Conservation (phyloP, 2,329 filamentous ascomycete species). For the Xylogone sp. region DNA sequence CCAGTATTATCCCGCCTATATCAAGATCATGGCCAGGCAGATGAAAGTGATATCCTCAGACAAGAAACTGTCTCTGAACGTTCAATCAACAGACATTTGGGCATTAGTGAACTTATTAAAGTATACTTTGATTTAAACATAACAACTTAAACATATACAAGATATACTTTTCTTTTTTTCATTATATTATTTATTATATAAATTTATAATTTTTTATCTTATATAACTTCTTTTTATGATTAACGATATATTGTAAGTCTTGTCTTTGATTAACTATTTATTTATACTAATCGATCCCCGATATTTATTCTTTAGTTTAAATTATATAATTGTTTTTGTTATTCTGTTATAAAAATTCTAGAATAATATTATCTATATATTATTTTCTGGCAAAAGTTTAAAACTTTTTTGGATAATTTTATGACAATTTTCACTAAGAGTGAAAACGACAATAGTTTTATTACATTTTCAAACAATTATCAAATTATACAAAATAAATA, state of each 20-base stretch:
- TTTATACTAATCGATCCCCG: not conserved
- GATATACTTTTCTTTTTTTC: slow-evolving; percentile 66
- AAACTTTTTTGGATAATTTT: not conserved
- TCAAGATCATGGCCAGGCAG: not conserved
- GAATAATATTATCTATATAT: slow-evolving; percentile 1
- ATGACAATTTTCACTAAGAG: not conserved
- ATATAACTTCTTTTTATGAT: too few species aligned
- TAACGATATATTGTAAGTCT: not conserved
- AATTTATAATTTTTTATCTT: slow-evolving; percentile 36
- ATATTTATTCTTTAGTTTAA: slow-evolving; percentile 2
- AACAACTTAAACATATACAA: slow-evolving; percentile 63
- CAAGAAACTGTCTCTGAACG: not conserved
- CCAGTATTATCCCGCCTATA: not conserved
- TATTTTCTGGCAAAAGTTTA: not conserved
- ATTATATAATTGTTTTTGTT: slow-evolving; percentile 1
- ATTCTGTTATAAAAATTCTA: not conserved
- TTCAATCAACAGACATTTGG: slow-evolving; percentile 1
- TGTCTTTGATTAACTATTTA: not conserved
- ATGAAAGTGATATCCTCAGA: not conserved
- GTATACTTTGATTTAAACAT: slow-evolving; percentile 31
- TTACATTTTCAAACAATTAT: not conserved
- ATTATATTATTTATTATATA: slow-evolving; percentile 64
- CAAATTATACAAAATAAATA: not conserved
- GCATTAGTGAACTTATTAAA: slow-evolving; percentile 19
- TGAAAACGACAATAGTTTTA: not conserved